A percentile compares a stretch with the other conserved stretches of the same genome.
These are phyloP conservation scores for Primulina tabacum DNA, from an alignment of 257 asterid genomes.

Conservation along the genomic window DNA sequence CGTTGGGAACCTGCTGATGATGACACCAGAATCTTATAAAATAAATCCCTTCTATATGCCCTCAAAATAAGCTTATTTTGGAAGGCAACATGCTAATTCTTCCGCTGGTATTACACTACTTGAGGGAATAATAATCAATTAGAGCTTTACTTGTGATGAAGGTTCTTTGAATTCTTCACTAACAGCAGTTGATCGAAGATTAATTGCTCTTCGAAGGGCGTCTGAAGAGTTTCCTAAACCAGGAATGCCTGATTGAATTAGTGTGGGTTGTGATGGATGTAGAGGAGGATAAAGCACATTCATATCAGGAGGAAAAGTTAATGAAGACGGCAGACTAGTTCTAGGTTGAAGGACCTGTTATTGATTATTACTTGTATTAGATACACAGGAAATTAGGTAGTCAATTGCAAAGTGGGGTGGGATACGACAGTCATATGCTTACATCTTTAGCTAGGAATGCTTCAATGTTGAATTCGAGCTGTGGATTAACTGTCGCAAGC, in stretches of 20 bases:
- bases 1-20: constrained; percentile 40
- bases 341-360: constrained; percentile 55
- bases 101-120: background rate
- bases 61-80: background rate
- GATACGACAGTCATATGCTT: constrained; percentile 31
- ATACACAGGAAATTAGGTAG: background rate
- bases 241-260: constrained; percentile 50
- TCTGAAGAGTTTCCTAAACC: constrained; percentile 35
- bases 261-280: constrained; percentile 51
- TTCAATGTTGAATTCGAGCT: constrained; percentile 64
- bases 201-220: constrained; percentile 46
- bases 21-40: constrained; percentile 7
- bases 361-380: constrained; percentile 18
- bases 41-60: background rate
- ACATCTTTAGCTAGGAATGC: constrained; percentile 80
- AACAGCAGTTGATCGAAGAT: constrained; percentile 36
- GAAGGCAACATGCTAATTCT: background rate
- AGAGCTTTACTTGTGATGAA: constrained; percentile 39
- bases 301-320: constrained; percentile 57
- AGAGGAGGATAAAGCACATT: constrained; percentile 45
- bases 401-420: background rate
- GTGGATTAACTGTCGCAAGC: constrained; percentile 93
- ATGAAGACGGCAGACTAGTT: constrained; percentile 54
- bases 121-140: background rate
- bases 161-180: background rate